These are phyloP conservation scores for Heritiera fomes DNA, from an alignment of 345 rosid genomes.

Conservation along the genomic window DNA sequence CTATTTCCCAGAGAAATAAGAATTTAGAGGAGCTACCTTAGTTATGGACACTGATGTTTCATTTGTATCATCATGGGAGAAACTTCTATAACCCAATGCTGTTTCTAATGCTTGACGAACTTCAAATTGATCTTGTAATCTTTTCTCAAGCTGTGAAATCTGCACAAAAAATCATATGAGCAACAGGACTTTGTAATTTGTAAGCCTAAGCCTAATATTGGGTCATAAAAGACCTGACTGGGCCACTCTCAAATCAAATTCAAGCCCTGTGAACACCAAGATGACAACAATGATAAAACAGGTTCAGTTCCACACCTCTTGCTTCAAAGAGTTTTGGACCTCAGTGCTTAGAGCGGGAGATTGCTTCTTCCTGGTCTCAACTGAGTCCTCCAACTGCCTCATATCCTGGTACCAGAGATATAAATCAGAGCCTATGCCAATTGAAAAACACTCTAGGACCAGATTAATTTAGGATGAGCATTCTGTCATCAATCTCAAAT, in stretches of 20 bases:
- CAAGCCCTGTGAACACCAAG: neutral
- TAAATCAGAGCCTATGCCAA: constrained; percentile 23
- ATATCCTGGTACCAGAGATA: constrained; percentile 52
- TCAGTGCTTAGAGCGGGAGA: constrained; percentile 38
- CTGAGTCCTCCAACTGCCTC: constrained; percentile 45
- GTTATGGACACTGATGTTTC: constrained; percentile 45
- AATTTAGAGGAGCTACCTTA: constrained; percentile 49
- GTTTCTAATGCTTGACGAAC: constrained; percentile 78
- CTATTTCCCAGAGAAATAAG: constrained; percentile 11
- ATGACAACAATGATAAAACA: constrained; percentile 15
- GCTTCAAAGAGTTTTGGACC: constrained; percentile 64
- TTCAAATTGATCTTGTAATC: constrained; percentile 72
- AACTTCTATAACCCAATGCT: constrained; percentile 70
- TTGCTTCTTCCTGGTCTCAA: constrained; percentile 46
- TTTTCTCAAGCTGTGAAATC: constrained; percentile 83
- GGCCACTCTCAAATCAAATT: neutral
- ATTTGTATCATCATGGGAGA: constrained; percentile 37
- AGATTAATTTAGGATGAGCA: neutral
- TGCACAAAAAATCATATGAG: constrained; percentile 27
- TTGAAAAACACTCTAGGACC: constrained; percentile 5
- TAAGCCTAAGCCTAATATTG: neutral
- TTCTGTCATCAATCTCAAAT: neutral
- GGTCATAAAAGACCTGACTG: neutral
- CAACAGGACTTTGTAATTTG: constrained; percentile 5
- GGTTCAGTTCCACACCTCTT: constrained; percentile 60